Evolutionary conservation across 1,284 basidiomycete species (phyloP).

Genomic region (Cutaneotrichosporon mucoides): DNA sequence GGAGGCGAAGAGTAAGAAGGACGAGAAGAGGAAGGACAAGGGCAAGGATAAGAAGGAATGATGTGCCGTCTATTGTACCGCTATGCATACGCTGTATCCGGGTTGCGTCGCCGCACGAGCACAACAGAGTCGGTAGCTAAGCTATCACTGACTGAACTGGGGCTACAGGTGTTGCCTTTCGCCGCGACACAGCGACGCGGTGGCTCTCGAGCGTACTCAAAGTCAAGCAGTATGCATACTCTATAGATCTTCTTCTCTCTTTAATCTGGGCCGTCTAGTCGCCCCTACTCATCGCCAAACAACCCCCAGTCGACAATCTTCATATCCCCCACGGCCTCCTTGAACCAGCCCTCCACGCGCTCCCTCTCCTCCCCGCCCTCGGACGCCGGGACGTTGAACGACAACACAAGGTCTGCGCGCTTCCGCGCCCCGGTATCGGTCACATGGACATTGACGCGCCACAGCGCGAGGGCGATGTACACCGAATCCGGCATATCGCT

Average conservation of each 20-base stretch:
- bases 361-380: constrained; percentile 32
- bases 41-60: background rate
- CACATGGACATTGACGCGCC: constrained; percentile 51
- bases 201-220: too few relatives aligned
- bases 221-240: too few relatives aligned
- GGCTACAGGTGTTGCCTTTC: too few relatives aligned
- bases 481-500: constrained; percentile 59
- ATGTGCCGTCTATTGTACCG: background rate
- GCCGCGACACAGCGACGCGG: too few relatives aligned
- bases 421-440: constrained; percentile 51
- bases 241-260: too few relatives aligned
- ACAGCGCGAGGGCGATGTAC: constrained; percentile 71
- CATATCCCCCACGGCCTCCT: constrained; percentile 3
- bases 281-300: constrained; percentile 56
- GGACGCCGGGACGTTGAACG: constrained; percentile 62
- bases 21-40: too few relatives aligned
- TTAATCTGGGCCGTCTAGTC: too few relatives aligned
- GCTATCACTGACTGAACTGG: too few relatives aligned
- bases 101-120: too few relatives aligned
- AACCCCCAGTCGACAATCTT: constrained; percentile 67
- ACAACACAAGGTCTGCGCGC: constrained; percentile 70
- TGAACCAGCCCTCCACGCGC: constrained; percentile 41
- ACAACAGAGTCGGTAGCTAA: too few relatives aligned
- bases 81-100: constrained; percentile 1
- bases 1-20: too few relatives aligned